Evolutionary conservation across 345 rosid genomes (phyloP).

Genomic region (Murraya koenigii): DNA sequence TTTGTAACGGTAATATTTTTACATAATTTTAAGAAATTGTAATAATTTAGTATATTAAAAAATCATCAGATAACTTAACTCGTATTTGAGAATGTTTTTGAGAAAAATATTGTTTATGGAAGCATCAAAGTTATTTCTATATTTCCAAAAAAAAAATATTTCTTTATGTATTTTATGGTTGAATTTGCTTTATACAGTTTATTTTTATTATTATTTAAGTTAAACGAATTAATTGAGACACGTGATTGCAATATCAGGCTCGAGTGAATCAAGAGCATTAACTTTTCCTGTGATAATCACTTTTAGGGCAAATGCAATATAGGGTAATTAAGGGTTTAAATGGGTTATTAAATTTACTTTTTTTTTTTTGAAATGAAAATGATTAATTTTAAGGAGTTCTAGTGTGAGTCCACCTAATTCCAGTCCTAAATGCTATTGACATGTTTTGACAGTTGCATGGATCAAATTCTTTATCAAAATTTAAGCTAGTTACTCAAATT

Average conservation of each 20-base stretch:
- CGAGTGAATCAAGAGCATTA: not conserved
- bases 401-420: slow-evolving; percentile 1
- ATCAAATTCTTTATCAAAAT: not conserved
- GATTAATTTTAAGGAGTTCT: not conserved
- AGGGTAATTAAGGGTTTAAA: not conserved
- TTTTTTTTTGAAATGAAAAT: not conserved
- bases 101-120: no score
- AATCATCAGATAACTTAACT: rapidly evolving
- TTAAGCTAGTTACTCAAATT: not conserved
- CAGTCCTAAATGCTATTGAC: not conserved
- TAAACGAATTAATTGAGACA: not conserved
- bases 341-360: not conserved
- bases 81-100: no score
- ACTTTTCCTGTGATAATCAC: not conserved
- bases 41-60: no score
- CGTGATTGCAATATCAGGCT: not conserved
- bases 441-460: not conserved
- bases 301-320: not conserved
- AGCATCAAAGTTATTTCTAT: no score
- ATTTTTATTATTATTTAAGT: not conserved
- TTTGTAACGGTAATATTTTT: no score
- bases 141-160: no score
- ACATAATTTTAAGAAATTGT: no score
- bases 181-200: not conserved
- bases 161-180: not conserved